Conservation (phyloP, 2,329 filamentous ascomycete genomes). For the Colletotrichum zoysiae region DNA sequence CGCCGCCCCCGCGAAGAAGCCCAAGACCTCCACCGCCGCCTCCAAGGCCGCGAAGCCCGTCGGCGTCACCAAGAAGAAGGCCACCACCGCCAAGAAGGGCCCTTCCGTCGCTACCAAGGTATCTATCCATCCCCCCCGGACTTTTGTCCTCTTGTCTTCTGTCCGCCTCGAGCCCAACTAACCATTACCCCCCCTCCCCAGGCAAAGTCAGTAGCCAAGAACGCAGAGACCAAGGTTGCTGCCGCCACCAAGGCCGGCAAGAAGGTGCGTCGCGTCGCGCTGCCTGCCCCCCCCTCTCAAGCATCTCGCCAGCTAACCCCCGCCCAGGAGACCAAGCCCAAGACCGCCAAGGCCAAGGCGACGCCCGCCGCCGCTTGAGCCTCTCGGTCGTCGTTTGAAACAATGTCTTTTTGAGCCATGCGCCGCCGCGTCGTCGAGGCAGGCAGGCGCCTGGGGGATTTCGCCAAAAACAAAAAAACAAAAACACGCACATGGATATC, state of each 20-base stretch:
- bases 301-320: neutral
- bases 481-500: neutral
- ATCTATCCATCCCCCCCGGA: neutral
- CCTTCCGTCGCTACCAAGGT: slow-evolving; percentile 40
- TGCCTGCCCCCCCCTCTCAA: neutral
- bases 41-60: slow-evolving; percentile 41
- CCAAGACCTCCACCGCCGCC: slow-evolving; percentile 20
- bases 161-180: neutral
- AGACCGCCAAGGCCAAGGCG: slow-evolving; percentile 37
- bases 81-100: slow-evolving; percentile 37
- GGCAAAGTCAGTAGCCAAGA: slow-evolving; percentile 41
- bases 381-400: too few species aligned
- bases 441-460: neutral
- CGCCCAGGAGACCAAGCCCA: slow-evolving; percentile 38
- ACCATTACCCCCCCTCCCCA: neutral
- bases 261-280: slow-evolving; percentile 25
- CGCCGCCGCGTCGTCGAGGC: neutral
- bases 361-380: slow-evolving; percentile 14
- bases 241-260: slow-evolving; percentile 37
- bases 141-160: neutral
- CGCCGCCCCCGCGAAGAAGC: slow-evolving; percentile 22
- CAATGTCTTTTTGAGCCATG: neutral
- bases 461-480: neutral
- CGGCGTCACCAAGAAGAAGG: slow-evolving; percentile 42
- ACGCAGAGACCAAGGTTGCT: slow-evolving; percentile 33